These are phyloP conservation scores for Blastocystis sp. DNA, from an alignment of 352 stramenopile species.

Conservation along the genomic window DNA sequence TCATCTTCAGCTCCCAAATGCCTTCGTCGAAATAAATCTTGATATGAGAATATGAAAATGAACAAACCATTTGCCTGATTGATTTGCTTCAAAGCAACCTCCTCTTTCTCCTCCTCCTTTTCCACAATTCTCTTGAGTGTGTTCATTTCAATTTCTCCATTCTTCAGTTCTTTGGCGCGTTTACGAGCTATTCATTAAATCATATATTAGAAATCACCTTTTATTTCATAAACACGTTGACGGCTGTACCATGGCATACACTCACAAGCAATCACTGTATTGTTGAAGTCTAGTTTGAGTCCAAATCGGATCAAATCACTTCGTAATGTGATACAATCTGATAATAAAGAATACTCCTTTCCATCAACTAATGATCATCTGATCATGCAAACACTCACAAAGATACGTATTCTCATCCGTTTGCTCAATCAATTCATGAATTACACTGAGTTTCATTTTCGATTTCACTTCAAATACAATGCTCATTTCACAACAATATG, in stretches of 20 bases:
- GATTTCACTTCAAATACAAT: background rate
- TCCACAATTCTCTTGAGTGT: background rate
- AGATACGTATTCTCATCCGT: background rate
- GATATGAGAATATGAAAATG: background rate
- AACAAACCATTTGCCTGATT: background rate
- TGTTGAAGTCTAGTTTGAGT: background rate
- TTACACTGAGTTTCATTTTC: background rate
- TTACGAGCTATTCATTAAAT: background rate
- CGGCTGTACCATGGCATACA: conserved; percentile 28
- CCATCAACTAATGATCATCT: background rate
- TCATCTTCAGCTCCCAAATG: background rate
- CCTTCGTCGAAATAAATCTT: background rate
- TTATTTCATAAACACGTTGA: background rate
- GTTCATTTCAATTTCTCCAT: background rate
- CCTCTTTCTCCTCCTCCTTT: background rate
- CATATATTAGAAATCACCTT: background rate
- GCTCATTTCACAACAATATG: background rate
- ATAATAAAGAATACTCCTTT: background rate
- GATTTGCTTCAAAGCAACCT: background rate
- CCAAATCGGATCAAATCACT: background rate
- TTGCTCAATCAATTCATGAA: background rate
- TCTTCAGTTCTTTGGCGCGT: background rate
- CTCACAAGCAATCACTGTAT: conserved; percentile 26
- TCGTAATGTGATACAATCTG: background rate
- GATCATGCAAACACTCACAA: background rate